These are phyloP conservation scores for Blakeslea trispora DNA, from an alignment of 371 early-diverging fungal genomes.

Conservation along the genomic window DNA sequence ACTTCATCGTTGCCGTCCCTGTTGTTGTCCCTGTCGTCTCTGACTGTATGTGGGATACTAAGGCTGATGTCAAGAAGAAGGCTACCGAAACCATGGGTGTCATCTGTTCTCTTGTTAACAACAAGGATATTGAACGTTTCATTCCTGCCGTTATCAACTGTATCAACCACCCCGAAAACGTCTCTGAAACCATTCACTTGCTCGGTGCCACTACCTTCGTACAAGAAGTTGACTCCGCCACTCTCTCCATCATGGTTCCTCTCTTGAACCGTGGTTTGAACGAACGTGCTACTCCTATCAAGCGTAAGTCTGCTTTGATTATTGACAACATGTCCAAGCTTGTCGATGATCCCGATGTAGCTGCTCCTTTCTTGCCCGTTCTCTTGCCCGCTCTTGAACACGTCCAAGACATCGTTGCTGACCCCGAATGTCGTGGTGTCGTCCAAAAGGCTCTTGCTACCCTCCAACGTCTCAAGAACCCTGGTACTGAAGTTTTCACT, in stretches of 20 bases:
- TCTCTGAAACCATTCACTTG: slow-evolving; percentile 65
- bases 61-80: slow-evolving; percentile 60
- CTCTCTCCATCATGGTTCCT: slow-evolving; percentile 83
- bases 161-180: slow-evolving; percentile 69
- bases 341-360: slow-evolving; percentile 77
- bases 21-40: slow-evolving; percentile 74
- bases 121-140: slow-evolving; percentile 69
- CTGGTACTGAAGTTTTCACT: slow-evolving; percentile 37
- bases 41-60: slow-evolving; percentile 77
- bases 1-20: slow-evolving; percentile 62
- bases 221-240: slow-evolving; percentile 75
- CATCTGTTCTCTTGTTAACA: slow-evolving; percentile 58
- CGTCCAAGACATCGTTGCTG: slow-evolving; percentile 76
- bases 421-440: slow-evolving; percentile 79
- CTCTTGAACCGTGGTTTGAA: slow-evolving; percentile 77
- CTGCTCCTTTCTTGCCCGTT: slow-evolving; percentile 82
- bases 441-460: slow-evolving; percentile 53
- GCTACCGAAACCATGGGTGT: slow-evolving; percentile 56
- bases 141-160: slow-evolving; percentile 64
- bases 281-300: slow-evolving; percentile 62
- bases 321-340: slow-evolving; percentile 88
- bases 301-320: slow-evolving; percentile 82
- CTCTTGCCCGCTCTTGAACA: slow-evolving; percentile 78
- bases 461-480: slow-evolving; percentile 41
- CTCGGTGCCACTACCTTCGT: slow-evolving; percentile 76